Evolutionary conservation across 305 asterid genomes (phyloP), one percentile per base, ranked within the genome.

Genomic region (Fraxinus albicans): DNA sequence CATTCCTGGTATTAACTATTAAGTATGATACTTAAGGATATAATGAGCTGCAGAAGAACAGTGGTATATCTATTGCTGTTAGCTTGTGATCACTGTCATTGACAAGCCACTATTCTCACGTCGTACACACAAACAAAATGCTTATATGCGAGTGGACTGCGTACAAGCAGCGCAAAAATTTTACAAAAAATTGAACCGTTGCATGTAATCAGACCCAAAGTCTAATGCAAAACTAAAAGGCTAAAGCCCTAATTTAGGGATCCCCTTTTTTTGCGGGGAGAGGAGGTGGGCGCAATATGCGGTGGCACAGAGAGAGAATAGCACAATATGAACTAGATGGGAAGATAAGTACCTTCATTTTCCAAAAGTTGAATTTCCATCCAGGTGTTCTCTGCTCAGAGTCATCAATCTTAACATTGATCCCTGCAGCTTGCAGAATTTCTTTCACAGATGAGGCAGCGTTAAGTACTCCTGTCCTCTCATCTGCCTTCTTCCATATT

Each of bases 331-430:
- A 60, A 12, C 75, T 70, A 6, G 75, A 78, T 13, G 34, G 53
- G 55, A 70, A 33, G 38, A 80, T 69, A 80, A 76, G 86, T 80
- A 94, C 99, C 98, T 95, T 97, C 98, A 97, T 97, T 88, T 97
- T 98, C 97, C 98, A 97, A 86, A 93, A 97, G 80, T 97, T 97
- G 85, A 86, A 97, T 88, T 97, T 95, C 98, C 98, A 95, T 42
- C 99, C 98, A 53, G 99, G 99, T 25, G 98, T 97, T 87, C 93
- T 93, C 93, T 97, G 98, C 88, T 97, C 99, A 15, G 98, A 89
- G 85, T 93, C 97, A 73, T 97, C 98, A 83, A 94, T 44, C 86
- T 94, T 94, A 69, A 94, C 95, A 89, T 85, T 95, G 80, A 97
- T 83, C 79, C 98, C 97, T 4, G 97, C 94, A 80, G 95, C 89